A percentile compares a stretch with the other conserved stretches of the same genome.
Conservation (phyloP, 208 protist species). For the Leishmania mexicana region DNA sequence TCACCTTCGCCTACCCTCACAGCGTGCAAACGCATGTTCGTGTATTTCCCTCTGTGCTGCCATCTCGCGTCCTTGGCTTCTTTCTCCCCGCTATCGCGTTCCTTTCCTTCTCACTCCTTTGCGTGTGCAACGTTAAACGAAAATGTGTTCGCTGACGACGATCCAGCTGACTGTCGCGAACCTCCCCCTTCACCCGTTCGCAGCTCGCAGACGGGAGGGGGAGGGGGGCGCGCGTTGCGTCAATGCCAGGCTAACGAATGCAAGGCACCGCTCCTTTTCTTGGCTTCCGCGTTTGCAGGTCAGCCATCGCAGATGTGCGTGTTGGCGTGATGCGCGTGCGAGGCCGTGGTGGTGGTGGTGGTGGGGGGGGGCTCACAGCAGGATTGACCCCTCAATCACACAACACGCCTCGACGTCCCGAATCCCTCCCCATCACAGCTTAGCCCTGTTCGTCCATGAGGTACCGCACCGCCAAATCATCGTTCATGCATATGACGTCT, state of each 20-base stretch:
- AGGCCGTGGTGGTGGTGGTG: neutral
- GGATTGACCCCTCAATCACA: neutral
- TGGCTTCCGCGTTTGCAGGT: neutral
- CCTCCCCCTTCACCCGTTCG: neutral
- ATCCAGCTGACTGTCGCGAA: neutral
- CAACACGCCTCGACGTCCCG: neutral
- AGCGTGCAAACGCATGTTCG: neutral
- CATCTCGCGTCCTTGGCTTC: neutral
- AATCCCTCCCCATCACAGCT: neutral
- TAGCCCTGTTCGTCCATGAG: conserved; percentile 7
- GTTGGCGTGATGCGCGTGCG: neutral
- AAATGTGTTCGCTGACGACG: neutral
- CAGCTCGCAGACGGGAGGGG: neutral
- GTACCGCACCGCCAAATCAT: conserved; percentile 25
- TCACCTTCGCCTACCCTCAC: neutral
- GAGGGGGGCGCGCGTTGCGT: too few species aligned
- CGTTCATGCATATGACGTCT: neutral
- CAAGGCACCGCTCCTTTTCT: neutral
- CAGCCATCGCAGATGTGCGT: neutral
- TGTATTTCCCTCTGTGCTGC: neutral
- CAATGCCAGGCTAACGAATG: neutral
- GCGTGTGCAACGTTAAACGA: neutral
- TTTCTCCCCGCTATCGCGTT: neutral
- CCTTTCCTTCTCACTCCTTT: neutral
- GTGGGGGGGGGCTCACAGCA: neutral